These are phyloP conservation scores for Xylaria sp. DNA, from an alignment of 2,329 filamentous ascomycete genomes.

Conservation along the genomic window DNA sequence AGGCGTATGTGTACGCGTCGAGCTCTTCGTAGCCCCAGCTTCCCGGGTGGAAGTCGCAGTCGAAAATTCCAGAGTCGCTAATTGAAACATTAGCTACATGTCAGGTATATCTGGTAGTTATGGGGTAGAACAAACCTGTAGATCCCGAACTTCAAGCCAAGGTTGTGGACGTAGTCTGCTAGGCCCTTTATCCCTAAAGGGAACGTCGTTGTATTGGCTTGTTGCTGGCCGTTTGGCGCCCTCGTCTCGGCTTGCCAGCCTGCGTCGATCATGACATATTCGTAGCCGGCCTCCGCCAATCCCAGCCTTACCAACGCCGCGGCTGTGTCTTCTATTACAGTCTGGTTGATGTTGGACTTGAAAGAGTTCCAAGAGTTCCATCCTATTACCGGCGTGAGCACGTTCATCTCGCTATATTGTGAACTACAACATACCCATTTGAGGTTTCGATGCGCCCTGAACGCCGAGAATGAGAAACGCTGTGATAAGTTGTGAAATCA, in stretches of 20 bases:
- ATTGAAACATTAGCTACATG: not conserved
- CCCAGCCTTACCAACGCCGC: constrained; percentile 11
- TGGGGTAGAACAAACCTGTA: constrained; percentile 41
- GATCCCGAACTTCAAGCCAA: constrained; percentile 56
- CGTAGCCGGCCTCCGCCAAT: constrained; percentile 15
- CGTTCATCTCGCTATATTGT: not conserved
- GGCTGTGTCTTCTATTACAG: constrained; percentile 22
- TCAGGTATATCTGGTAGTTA: no score
- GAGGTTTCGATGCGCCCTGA: not conserved
- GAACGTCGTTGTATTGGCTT: constrained; percentile 21
- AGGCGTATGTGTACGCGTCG: constrained; percentile 55
- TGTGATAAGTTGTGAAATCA: not conserved
- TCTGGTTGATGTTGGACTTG: constrained; percentile 21
- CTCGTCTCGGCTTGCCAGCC: constrained; percentile 27
- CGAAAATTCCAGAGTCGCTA: constrained; percentile 45
- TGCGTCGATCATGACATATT: constrained; percentile 26
- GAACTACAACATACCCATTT: constrained; percentile 1
- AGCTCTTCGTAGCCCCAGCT: constrained; percentile 46
- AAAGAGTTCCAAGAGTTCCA: constrained; percentile 29
- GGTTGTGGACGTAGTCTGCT: constrained; percentile 48
- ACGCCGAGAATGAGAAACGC: not conserved
- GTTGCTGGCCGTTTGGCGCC: constrained; percentile 24
- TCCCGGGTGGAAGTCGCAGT: constrained; percentile 41
- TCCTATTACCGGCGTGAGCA: constrained; percentile 7
- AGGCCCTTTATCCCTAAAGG: constrained; percentile 33